phyloP scores from a whole-genome alignment of 371 early-diverging fungal genomes.

The Mycotypha africana region DNA sequence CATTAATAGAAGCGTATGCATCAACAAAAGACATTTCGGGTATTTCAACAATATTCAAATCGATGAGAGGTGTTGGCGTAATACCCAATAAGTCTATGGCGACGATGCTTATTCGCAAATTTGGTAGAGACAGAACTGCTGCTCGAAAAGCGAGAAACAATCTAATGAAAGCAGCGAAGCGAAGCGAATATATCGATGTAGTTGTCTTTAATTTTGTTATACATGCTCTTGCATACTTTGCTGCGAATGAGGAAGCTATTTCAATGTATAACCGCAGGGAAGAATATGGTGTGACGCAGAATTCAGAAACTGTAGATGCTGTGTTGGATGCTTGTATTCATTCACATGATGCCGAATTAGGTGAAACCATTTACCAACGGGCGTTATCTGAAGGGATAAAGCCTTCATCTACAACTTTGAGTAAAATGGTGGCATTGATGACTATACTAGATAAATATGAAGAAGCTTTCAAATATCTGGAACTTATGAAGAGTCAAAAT shows the following conservation, averaged over 20 bases:
- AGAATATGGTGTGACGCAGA: conserved; percentile 31
- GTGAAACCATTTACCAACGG: conserved; percentile 40
- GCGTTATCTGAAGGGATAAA: conserved; percentile 26
- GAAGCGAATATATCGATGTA: conserved; percentile 34
- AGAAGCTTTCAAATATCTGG: conserved; percentile 70
- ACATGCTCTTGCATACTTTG: conserved; percentile 26
- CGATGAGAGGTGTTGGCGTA: conserved; percentile 55
- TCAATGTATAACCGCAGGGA: conserved; percentile 28
- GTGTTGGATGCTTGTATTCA: conserved; percentile 55
- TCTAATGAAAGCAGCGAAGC: conserved; percentile 26
- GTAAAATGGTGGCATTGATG: conserved; percentile 51
- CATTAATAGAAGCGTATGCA: conserved; percentile 63
- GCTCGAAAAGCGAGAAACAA: conserved; percentile 35
- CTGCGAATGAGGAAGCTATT: conserved; percentile 44
- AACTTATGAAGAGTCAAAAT: conserved; percentile 61
- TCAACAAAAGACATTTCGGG: conserved; percentile 40
- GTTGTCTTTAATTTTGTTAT: conserved; percentile 33
- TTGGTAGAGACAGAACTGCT: conserved; percentile 22
- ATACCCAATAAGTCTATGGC: conserved; percentile 31
- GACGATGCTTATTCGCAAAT: conserved; percentile 13
- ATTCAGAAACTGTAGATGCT: conserved; percentile 53
- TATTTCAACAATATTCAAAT: no score
- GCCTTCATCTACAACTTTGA: conserved; percentile 44
- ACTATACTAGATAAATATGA: conserved; percentile 64
- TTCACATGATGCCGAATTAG: conserved; percentile 38